A percentile compares a stretch with the other conserved stretches of the same genome.
Conservation (phyloP, 2,329 filamentous ascomycete genomes). For the Fusarium agapanthi region DNA sequence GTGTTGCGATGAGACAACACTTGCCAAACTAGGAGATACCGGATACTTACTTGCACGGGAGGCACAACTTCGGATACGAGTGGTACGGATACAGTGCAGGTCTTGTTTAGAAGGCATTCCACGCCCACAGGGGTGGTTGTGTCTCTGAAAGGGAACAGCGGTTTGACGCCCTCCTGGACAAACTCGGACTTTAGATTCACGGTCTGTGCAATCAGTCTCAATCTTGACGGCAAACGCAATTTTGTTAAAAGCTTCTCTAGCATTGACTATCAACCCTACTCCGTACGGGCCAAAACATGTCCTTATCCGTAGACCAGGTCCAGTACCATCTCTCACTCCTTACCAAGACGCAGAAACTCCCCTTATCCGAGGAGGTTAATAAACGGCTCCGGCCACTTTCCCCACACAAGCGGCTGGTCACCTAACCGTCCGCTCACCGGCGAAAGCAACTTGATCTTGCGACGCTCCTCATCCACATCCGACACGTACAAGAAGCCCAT, state of each 20-base stretch:
- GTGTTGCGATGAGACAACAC: not conserved
- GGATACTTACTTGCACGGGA: not conserved
- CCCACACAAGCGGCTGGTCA: constrained; percentile 82
- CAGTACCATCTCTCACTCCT: not conserved
- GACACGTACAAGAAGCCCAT: constrained; percentile 95
- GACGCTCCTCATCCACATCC: constrained; percentile 86
- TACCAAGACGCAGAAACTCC: not conserved
- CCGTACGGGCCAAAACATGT: not conserved
- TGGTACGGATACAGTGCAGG: not conserved
- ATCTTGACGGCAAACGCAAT: not conserved
- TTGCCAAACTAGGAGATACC: not conserved
- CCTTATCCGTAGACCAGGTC: not conserved
- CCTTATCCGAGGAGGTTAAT: constrained; percentile 73
- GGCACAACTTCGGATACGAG: not conserved
- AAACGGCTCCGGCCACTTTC: constrained; percentile 85
- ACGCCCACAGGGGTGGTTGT: not conserved
- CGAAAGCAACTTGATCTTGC: constrained; percentile 81
- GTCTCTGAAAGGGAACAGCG: not conserved
- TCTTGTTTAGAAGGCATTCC: not conserved
- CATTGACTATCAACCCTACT: not conserved
- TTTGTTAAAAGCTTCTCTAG: not conserved
- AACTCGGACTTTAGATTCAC: not conserved
- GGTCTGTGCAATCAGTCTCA: not conserved
- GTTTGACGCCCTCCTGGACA: not conserved
- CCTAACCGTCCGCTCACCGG: constrained; percentile 86